These are phyloP conservation scores for Falciphora oryzae DNA, from an alignment of 2,329 filamentous ascomycete genomes.

Conservation along the genomic window DNA sequence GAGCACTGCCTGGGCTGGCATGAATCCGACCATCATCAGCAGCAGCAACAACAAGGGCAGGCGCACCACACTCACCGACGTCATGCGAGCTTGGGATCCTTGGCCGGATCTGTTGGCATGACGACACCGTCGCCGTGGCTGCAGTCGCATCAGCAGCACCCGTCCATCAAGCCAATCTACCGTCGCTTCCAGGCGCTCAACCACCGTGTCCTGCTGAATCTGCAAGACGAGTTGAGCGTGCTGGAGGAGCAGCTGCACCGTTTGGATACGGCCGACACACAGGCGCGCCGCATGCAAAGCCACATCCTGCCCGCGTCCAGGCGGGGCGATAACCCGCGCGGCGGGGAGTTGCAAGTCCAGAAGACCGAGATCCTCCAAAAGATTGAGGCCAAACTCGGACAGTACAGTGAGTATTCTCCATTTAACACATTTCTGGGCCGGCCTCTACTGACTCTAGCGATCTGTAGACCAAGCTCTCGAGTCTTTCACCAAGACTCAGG, in stretches of 20 bases:
- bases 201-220: conserved; percentile 72
- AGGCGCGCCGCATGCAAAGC: conserved; percentile 35
- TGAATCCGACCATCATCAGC: neutral
- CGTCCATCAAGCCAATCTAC: conserved; percentile 58
- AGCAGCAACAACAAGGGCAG: neutral
- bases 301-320: conserved; percentile 53
- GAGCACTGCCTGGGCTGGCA: neutral
- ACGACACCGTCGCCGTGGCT: neutral
- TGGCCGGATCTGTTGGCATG: conserved; percentile 17
- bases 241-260: conserved; percentile 71
- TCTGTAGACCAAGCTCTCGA: conserved; percentile 50
- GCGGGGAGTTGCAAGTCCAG: conserved; percentile 52
- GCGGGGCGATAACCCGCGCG: conserved; percentile 47
- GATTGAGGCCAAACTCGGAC: conserved; percentile 59
- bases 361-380: conserved; percentile 55
- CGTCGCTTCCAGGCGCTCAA: conserved; percentile 77
- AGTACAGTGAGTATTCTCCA: conserved; percentile 52
- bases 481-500: conserved; percentile 49
- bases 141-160: conserved; percentile 13
- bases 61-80: neutral
- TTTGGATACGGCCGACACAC: conserved; percentile 56
- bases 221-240: conserved; percentile 80
- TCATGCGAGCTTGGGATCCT: conserved; percentile 3
- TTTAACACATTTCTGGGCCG: neutral
- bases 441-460: neutral